Conservation (phyloP, 495 filamentous ascomycete genomes). For the Talaromyces proteolyticus region DNA sequence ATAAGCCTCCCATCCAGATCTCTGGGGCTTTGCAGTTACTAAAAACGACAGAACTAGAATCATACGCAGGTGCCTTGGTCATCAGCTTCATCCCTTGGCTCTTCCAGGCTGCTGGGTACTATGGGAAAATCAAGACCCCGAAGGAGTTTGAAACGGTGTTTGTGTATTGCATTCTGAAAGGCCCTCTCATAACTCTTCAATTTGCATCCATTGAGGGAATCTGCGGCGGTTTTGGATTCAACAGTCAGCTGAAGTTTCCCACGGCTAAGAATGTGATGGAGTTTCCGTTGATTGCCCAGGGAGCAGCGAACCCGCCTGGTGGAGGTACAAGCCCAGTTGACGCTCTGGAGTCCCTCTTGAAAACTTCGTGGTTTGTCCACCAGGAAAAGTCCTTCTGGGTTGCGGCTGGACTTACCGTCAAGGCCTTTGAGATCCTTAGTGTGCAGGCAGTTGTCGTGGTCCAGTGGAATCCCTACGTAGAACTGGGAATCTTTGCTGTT, state of each 20-base stretch:
- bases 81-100: background rate
- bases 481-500: slow-evolving; percentile 31
- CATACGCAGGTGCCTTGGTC: background rate
- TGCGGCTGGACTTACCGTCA: slow-evolving; percentile 32
- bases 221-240: slow-evolving; percentile 39
- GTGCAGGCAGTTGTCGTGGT: slow-evolving; percentile 32
- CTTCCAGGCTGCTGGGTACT: no score
- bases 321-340: slow-evolving; percentile 3
- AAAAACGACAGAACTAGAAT: no score
- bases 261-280: slow-evolving; percentile 18
- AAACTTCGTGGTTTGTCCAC: no score
- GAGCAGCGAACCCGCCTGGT: slow-evolving; percentile 7
- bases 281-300: slow-evolving; percentile 32
- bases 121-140: no score
- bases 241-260: slow-evolving; percentile 25
- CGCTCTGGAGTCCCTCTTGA: slow-evolving; percentile 10
- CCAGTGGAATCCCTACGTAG: slow-evolving; percentile 17
- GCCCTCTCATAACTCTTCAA: slow-evolving; percentile 34
- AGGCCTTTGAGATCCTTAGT: slow-evolving; percentile 34
- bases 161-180: slow-evolving; percentile 31
- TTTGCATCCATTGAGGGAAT: slow-evolving; percentile 34
- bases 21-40: no score
- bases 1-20: no score
- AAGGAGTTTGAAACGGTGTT: no score
- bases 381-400: slow-evolving; percentile 28